Percentiles rank a stretch among this genome's conserved stretches.
phyloP scores from a whole-genome alignment of 352 stramenopile species.

The Pythium coloratum region DNA sequence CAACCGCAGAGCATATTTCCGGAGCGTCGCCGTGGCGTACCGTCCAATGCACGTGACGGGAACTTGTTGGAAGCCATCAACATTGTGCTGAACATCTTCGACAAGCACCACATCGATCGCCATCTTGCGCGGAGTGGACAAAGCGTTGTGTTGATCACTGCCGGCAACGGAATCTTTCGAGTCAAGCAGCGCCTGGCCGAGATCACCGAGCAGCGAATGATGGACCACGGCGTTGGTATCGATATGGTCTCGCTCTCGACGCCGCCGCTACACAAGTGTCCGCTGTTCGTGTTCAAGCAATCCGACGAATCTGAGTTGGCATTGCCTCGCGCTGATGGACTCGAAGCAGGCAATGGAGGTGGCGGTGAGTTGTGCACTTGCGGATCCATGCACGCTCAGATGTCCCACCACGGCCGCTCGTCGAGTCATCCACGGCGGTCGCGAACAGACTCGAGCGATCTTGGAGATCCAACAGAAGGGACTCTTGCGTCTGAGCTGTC shows the following conservation, averaged over 20 bases:
- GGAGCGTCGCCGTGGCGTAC: conserved; percentile 40
- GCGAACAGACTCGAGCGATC: conserved; percentile 24
- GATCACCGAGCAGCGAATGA: conserved; percentile 99
- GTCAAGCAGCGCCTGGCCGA: conserved; percentile 94
- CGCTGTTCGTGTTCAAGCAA: conserved; percentile 97
- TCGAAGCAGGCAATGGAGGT: conserved; percentile 11
- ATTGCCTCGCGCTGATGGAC: conserved; percentile 15
- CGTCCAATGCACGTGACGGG: conserved; percentile 76
- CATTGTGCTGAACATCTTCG: conserved; percentile 97
- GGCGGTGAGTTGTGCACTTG: conserved; percentile 26
- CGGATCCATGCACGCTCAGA: conserved; percentile 8
- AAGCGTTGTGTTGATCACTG: conserved; percentile 94
- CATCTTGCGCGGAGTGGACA: conserved; percentile 96
- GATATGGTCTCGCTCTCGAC: conserved; percentile 96
- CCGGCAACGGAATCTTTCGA: conserved; percentile 96
- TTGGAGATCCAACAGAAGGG: conserved; percentile 2
- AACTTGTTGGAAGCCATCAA: conserved; percentile 99
- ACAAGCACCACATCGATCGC: conserved; percentile 98
- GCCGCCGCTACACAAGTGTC: conserved; percentile 96
- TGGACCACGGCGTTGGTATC: conserved; percentile 99
- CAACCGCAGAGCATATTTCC: conserved; percentile 3
- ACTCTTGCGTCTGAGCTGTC: background rate
- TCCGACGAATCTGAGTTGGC: conserved; percentile 50
- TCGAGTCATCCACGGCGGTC: conserved; percentile 13
- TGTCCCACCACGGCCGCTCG: background rate